Evolutionary conservation across 306 rosid species (phyloP).

Genomic region (Calophaca sinica): DNA sequence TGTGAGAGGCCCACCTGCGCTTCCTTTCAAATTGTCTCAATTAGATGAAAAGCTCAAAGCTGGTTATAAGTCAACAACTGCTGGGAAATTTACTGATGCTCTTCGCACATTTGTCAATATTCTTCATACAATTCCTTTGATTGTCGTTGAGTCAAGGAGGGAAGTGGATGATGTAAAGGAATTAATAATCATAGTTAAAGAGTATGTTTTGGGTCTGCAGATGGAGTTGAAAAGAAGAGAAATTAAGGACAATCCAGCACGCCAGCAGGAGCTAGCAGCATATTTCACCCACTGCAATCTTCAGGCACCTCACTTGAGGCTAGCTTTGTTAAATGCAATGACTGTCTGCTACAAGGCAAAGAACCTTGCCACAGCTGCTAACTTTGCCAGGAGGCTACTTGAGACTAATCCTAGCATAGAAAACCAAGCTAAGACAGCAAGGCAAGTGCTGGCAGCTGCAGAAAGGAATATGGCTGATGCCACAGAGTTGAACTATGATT

Average conservation of each 20-base stretch:
- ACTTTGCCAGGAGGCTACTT: constrained; percentile 83
- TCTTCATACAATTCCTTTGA: constrained; percentile 82
- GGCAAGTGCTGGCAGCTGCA: constrained; percentile 93
- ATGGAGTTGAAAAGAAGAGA: constrained; percentile 91
- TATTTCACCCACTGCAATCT: constrained; percentile 97
- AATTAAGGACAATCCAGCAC: constrained; percentile 65
- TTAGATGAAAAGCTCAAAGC: constrained; percentile 89
- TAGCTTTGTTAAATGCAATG: constrained; percentile 80
- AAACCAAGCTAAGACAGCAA: constrained; percentile 81
- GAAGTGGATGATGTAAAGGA: constrained; percentile 97
- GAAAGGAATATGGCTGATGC: constrained; percentile 88
- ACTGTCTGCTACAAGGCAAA: constrained; percentile 77
- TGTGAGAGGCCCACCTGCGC: constrained; percentile 84
- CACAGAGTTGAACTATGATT: constrained; percentile 78
- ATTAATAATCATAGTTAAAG: constrained; percentile 76
- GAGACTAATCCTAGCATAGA: constrained; percentile 87
- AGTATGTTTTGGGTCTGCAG: constrained; percentile 80
- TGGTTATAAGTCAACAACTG: constrained; percentile 84
- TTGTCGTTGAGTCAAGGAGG: constrained; percentile 90
- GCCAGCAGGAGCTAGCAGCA: constrained; percentile 95
- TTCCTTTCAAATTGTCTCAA: constrained; percentile 73
- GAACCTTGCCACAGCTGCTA: constrained; percentile 87
- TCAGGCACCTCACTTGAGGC: constrained; percentile 88
- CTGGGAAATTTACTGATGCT: constrained; percentile 83
- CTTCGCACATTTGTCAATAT: constrained; percentile 66